Conservation (phyloP, 768 basidiomycete species). For the Trametes maxima region DNA sequence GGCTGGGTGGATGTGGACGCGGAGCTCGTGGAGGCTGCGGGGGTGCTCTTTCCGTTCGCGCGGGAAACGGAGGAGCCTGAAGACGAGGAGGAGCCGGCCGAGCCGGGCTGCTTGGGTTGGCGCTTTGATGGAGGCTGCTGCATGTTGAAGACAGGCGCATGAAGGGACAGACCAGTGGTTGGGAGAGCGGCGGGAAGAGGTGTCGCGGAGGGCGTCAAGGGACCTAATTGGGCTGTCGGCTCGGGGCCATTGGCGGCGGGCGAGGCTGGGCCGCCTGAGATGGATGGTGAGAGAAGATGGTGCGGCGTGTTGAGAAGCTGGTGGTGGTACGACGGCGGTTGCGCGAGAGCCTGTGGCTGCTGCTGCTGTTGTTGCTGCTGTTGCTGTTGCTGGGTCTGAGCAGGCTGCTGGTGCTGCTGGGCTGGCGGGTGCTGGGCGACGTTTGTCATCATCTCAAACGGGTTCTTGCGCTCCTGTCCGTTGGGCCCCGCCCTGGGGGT, state of each 20-base stretch:
- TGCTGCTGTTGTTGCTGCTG: constrained; percentile 5
- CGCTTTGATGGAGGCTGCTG: constrained; percentile 52
- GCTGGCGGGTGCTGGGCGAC: constrained; percentile 39
- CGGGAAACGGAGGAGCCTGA: constrained; percentile 32
- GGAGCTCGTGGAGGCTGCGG: constrained; percentile 30
- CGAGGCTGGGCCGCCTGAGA: constrained; percentile 28
- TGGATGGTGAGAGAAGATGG: constrained; percentile 35
- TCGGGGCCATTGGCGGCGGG: constrained; percentile 51
- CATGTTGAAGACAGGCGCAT: constrained; percentile 87
- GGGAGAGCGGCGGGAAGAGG: constrained; percentile 46
- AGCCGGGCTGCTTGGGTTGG: constrained; percentile 33
- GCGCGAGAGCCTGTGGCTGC: constrained; percentile 14
- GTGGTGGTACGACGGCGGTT: constrained; percentile 28
- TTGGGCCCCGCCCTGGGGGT: constrained; percentile 57
- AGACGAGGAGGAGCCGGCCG: constrained; percentile 25
- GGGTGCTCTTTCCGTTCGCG: constrained; percentile 17
- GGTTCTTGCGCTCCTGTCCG: constrained; percentile 53
- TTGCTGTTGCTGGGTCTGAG: constrained; percentile 3
- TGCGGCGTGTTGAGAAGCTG: constrained; percentile 34
- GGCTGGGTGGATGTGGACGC: constrained; percentile 22
- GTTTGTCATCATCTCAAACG: constrained; percentile 54
- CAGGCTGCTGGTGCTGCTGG: constrained; percentile 9
- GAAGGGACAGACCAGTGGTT: constrained; percentile 70
- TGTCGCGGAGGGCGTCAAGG: constrained; percentile 42
- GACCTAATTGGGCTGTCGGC: constrained; percentile 37